phyloP scores from a whole-genome alignment of 139 green algal genomes.

The Zygnema circumcarinatum region DNA sequence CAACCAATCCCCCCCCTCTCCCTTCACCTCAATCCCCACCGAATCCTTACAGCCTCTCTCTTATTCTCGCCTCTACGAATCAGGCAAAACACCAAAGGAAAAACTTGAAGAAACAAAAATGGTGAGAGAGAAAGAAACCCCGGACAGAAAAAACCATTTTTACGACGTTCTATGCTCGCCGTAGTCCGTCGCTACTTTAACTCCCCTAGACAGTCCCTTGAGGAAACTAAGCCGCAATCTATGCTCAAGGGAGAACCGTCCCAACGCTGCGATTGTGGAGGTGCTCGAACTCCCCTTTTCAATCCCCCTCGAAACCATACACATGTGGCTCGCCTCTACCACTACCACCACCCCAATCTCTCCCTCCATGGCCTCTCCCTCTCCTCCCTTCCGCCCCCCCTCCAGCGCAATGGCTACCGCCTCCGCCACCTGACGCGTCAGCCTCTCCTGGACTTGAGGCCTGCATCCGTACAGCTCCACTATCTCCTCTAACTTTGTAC shows the following conservation, averaged over 20 bases:
- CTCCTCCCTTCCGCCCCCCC: not conserved
- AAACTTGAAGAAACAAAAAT: too few relatives aligned
- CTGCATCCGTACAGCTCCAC: slow-evolving; percentile 46
- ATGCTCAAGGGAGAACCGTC: slow-evolving; percentile 34
- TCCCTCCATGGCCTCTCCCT: not conserved
- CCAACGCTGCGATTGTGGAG: slow-evolving; percentile 42
- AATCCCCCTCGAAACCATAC: slow-evolving; percentile 94
- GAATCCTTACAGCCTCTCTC: too few relatives aligned
- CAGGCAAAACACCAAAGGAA: too few relatives aligned
- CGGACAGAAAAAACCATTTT: too few relatives aligned
- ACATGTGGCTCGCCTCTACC: slow-evolving; percentile 90
- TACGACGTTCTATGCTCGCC: too few relatives aligned
- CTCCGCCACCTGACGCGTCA: slow-evolving; percentile 85
- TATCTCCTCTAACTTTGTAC: slow-evolving; percentile 27
- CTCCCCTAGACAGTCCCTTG: slow-evolving; percentile 16
- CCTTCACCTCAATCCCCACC: too few relatives aligned
- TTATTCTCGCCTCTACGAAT: too few relatives aligned
- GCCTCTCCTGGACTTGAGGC: slow-evolving; percentile 87
- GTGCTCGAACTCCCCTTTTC: slow-evolving; percentile 70
- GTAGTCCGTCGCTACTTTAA: too few relatives aligned
- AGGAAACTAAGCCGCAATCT: slow-evolving; percentile 49
- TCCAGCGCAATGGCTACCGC: not conserved
- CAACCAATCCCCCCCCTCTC: too few relatives aligned
- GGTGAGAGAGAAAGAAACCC: too few relatives aligned
- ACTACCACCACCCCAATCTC: slow-evolving; percentile 82